Conservation (phyloP, 2,329 filamentous ascomycete species). For the Pseudogymnoascus sp. region DNA sequence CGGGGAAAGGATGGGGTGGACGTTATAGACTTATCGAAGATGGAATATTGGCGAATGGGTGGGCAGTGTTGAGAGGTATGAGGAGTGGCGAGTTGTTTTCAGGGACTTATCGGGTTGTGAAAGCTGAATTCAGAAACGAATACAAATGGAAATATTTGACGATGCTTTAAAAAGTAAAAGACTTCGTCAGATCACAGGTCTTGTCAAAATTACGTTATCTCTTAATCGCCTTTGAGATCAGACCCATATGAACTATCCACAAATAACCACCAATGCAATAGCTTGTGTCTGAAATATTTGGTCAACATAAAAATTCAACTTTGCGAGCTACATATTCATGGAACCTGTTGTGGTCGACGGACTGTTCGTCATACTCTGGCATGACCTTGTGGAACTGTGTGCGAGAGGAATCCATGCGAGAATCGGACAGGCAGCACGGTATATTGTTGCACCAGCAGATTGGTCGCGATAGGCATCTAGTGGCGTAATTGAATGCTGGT, state of each 20-base stretch:
- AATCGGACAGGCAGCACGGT: background rate
- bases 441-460: background rate
- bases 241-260: background rate
- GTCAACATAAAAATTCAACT: background rate
- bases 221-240: background rate
- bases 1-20: conserved; percentile 16
- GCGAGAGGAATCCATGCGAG: background rate
- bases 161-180: background rate
- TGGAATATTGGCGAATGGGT: conserved; percentile 24
- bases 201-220: background rate
- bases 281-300: background rate
- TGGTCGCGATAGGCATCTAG: background rate
- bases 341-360: background rate
- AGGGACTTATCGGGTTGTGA: background rate
- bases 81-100: background rate
- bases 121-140: background rate
- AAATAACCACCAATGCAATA: background rate
- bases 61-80: conserved; percentile 17
- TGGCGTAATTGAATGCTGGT: background rate
- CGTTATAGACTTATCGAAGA: conserved; percentile 18
- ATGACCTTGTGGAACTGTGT: background rate
- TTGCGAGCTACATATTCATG: background rate
- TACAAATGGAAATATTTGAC: background rate
- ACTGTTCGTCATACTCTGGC: background rate
- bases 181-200: background rate